Percentiles rank a stretch among this genome's conserved stretches.
phyloP scores from a whole-genome alignment of 495 filamentous ascomycete genomes.

The Articulospora tetracladia region DNA sequence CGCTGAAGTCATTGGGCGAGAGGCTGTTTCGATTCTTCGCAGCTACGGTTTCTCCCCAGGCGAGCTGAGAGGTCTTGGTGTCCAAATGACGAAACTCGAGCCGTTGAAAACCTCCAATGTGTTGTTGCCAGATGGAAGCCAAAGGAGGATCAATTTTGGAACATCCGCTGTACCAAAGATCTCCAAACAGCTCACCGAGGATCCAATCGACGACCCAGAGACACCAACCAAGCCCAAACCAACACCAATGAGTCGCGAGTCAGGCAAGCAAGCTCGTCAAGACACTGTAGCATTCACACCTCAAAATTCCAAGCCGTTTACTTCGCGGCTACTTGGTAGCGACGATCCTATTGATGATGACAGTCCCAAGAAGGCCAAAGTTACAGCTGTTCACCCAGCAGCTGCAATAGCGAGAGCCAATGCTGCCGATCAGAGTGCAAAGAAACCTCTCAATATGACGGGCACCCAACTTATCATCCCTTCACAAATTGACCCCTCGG shows the following conservation, averaged over 20 bases:
- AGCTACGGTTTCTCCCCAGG: slow-evolving; percentile 83
- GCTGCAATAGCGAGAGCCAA: slow-evolving; percentile 49
- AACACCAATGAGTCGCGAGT: background rate
- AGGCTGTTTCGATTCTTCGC: slow-evolving; percentile 77
- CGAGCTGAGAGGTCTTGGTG: slow-evolving; percentile 82
- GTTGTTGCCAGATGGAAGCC: slow-evolving; percentile 49
- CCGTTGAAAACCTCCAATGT: slow-evolving; percentile 51
- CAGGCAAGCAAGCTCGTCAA: slow-evolving; percentile 22
- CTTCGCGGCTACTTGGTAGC: slow-evolving; percentile 3
- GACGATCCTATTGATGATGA: slow-evolving; percentile 52
- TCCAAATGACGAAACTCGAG: slow-evolving; percentile 91
- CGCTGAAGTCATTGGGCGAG: slow-evolving; percentile 64
- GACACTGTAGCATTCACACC: slow-evolving; percentile 23
- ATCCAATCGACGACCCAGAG: slow-evolving; percentile 25
- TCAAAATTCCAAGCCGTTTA: slow-evolving; percentile 12
- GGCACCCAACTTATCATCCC: slow-evolving; percentile 90
- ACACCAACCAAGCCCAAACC: slow-evolving; percentile 29
- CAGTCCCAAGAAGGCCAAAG: slow-evolving; percentile 64
- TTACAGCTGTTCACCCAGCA: slow-evolving; percentile 41
- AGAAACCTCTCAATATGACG: slow-evolving; percentile 66
- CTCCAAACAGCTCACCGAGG: slow-evolving; percentile 13
- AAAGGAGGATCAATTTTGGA: slow-evolving; percentile 35
- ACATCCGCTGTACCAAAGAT: slow-evolving; percentile 9
- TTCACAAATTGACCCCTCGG: slow-evolving; percentile 67
- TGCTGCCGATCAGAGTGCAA: slow-evolving; percentile 52